A percentile compares a stretch with the other conserved stretches of the same genome.
phyloP scores from a whole-genome alignment of 2,329 filamentous ascomycete genomes.

The Corynespora cassiicola region DNA sequence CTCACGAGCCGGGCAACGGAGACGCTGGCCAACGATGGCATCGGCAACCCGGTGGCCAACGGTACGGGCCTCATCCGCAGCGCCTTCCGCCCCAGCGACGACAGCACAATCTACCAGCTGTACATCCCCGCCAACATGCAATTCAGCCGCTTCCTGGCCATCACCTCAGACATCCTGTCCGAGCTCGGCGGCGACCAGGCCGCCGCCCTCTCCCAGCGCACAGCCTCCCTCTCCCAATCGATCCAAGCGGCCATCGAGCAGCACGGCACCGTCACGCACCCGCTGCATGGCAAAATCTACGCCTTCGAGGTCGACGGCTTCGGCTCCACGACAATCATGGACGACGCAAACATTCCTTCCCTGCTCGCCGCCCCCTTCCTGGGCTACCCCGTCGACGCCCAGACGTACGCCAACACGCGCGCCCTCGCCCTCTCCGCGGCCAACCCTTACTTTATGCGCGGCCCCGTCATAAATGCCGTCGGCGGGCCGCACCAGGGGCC shows the following conservation, averaged over 20 bases:
- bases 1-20: constrained; percentile 53
- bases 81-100: constrained; percentile 59
- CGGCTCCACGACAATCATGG: constrained; percentile 65
- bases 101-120: constrained; percentile 57
- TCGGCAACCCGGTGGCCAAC: constrained; percentile 57
- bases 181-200: constrained; percentile 51
- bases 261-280: constrained; percentile 49
- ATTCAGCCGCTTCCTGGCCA: constrained; percentile 69
- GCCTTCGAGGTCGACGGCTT: constrained; percentile 59
- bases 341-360: constrained; percentile 74
- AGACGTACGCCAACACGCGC: constrained; percentile 56
- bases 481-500: constrained; percentile 57
- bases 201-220: constrained; percentile 61
- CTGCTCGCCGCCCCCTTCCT: constrained; percentile 70
- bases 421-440: constrained; percentile 49
- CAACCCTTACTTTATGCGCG: constrained; percentile 60
- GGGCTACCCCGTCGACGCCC: constrained; percentile 57
- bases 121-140: constrained; percentile 69
- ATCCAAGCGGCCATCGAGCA: constrained; percentile 53
- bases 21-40: constrained; percentile 60
- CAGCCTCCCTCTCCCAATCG: constrained; percentile 61
- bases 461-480: constrained; percentile 55
- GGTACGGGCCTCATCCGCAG: constrained; percentile 57
- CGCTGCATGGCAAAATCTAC: constrained; percentile 49
- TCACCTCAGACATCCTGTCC: constrained; percentile 60